A percentile compares a stretch with the other conserved stretches of the same genome.
Evolutionary conservation across 768 basidiomycete genomes (phyloP).

Genomic region (Trametes maxima): DNA sequence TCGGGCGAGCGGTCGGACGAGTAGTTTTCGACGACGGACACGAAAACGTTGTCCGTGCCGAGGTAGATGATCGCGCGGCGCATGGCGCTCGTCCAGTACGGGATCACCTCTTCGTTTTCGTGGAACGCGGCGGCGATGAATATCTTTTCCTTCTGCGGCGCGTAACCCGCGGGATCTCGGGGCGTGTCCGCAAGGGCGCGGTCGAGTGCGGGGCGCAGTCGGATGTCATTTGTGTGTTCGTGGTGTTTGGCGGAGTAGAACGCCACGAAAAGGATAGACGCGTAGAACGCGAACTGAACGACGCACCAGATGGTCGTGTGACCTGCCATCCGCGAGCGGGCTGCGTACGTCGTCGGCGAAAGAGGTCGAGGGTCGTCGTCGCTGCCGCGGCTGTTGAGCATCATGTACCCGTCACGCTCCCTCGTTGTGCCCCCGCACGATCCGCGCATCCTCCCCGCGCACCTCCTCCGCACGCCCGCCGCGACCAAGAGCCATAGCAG

Average conservation of each 20-base stretch:
- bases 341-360: neutral
- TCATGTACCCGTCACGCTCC: conserved; percentile 20
- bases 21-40: conserved; percentile 45
- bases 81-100: conserved; percentile 42
- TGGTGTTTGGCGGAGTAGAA: conserved; percentile 23
- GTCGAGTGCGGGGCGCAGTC: conserved; percentile 27
- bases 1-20: conserved; percentile 37
- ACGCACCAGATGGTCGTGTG: neutral
- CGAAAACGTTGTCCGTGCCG: conserved; percentile 45
- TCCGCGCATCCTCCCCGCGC: neutral
- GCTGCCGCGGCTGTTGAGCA: conserved; percentile 6
- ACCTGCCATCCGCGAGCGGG: neutral
- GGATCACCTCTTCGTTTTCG: conserved; percentile 41
- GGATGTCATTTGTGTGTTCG: conserved; percentile 32
- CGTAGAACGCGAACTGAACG: conserved; percentile 17
- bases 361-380: conserved; percentile 7
- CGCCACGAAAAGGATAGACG: conserved; percentile 10
- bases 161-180: conserved; percentile 25
- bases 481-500: conserved; percentile 1
- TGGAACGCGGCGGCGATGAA: conserved; percentile 46
- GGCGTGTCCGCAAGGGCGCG: conserved; percentile 26
- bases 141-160: conserved; percentile 30
- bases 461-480: neutral
- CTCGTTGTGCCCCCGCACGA: neutral
- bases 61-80: conserved; percentile 40